Conservation (phyloP, 2,329 filamentous ascomycete genomes). For the Neofusicoccum cordaticola region DNA sequence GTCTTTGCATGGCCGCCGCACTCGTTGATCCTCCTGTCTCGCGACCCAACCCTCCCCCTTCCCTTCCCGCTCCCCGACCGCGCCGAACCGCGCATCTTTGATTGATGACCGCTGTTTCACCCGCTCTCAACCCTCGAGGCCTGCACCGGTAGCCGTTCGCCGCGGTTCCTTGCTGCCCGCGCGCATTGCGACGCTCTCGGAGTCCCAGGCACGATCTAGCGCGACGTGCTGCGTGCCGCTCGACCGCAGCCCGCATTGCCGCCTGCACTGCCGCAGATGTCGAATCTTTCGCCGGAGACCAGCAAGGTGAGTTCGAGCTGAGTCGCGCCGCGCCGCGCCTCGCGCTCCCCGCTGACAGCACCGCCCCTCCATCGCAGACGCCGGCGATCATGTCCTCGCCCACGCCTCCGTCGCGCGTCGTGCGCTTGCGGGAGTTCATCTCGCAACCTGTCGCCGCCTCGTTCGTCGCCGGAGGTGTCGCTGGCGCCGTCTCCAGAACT, state of each 20-base stretch:
- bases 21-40: slow-evolving; percentile 10
- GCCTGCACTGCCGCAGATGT: slow-evolving; percentile 15
- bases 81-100: not conserved
- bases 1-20: slow-evolving; percentile 14
- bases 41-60: not conserved
- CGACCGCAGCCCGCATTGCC: not conserved
- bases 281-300: slow-evolving; percentile 4
- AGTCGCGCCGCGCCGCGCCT: not conserved
- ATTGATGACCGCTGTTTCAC: slow-evolving; percentile 7
- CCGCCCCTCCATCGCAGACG: slow-evolving; percentile 9
- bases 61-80: not conserved
- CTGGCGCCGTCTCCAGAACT: slow-evolving; percentile 94
- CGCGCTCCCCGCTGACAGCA: slow-evolving; percentile 4
- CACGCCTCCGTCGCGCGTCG: slow-evolving; percentile 15
- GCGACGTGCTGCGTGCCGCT: slow-evolving; percentile 1
- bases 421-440: slow-evolving; percentile 42
- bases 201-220: not conserved
- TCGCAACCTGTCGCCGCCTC: slow-evolving; percentile 85
- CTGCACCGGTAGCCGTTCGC: not conserved
- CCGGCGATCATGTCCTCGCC: slow-evolving; percentile 18
- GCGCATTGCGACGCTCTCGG: slow-evolving; percentile 5
- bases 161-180: not conserved
- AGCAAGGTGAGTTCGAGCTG: slow-evolving; percentile 10
- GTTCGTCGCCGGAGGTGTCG: slow-evolving; percentile 90
- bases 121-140: not conserved